Evolutionary conservation across 1,139 yeast species (phyloP), one percentile per base, ranked within the genome.

Genomic region (Pichia sp.): DNA sequence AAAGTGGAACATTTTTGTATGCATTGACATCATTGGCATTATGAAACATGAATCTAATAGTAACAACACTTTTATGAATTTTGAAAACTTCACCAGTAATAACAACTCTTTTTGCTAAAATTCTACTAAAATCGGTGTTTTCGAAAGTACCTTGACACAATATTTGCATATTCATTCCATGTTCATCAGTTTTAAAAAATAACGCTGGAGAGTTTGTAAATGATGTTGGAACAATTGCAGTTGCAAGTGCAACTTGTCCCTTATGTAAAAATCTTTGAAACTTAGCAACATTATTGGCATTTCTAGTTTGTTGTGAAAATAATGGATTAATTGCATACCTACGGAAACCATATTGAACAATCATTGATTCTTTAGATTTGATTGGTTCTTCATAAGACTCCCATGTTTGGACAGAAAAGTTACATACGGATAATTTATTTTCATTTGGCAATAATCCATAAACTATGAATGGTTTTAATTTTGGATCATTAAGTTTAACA

Each of bases 41-140:
- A 81, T 90, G 92, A 74, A 94, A 94, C 99, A 94, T 94, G 76
- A 89, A 94, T 59, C 98, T 83, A 51, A 92, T 79, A 3, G 98
- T 92, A 52, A 92, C 90, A 40, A 90, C 86, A 54, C 78, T 80
- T 71, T 88, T 92, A 73, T 94, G 97, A 61, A 94, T 90, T 73
- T 90, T 92, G 67, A 89, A 83, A 39, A 97, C 96, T 58, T 88
- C 90, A 47, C 98, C 98, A 0, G 98, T 92, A 52, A 94, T 71
- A 8, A 92, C 82, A 4, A 85, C 83, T 63, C 97, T 79, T 75
- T 92, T 90, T 34, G 95, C 96, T 51, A 89, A 66, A 31, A 90
- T 76, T 67, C 98, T 78, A 26, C 85, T 76, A 60, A 85, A 88
- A 66, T 92, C 97, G 44, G 90, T 79, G 63, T 88, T 89, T 61